Conservation (phyloP, 2,329 filamentous ascomycete genomes). For the Hymenoscyphus linearis region DNA sequence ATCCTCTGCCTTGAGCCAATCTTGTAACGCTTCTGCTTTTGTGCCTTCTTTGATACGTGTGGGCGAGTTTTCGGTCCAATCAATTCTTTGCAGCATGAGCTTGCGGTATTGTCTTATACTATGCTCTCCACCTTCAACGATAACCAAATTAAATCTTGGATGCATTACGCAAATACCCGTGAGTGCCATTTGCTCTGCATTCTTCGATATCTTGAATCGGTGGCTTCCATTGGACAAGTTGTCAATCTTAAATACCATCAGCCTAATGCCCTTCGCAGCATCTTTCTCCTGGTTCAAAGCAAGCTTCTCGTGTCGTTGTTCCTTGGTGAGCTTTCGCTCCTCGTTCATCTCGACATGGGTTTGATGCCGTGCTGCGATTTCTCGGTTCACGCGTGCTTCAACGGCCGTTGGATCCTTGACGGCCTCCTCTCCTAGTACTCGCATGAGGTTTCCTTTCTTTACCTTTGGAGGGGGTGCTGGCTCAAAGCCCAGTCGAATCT, state of each 20-base stretch:
- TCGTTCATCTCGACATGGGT: conserved; percentile 76
- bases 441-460: conserved; percentile 96
- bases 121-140: conserved; percentile 86
- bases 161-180: conserved; percentile 91
- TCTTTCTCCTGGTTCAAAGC: conserved; percentile 79
- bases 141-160: conserved; percentile 79
- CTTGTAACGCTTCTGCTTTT: conserved; percentile 56
- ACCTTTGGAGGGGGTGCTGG: conserved; percentile 92
- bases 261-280: conserved; percentile 75
- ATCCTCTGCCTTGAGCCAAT: conserved; percentile 77
- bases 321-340: conserved; percentile 81
- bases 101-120: conserved; percentile 84
- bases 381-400: conserved; percentile 85
- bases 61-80: conserved; percentile 86
- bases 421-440: conserved; percentile 77
- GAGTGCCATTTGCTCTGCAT: conserved; percentile 82
- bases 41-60: conserved; percentile 58
- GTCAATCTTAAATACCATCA: conserved; percentile 84
- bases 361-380: conserved; percentile 81
- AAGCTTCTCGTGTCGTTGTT: conserved; percentile 80
- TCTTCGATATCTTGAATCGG: conserved; percentile 86
- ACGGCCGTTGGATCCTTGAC: conserved; percentile 97
- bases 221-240: conserved; percentile 90
- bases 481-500: conserved; percentile 85
- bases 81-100: conserved; percentile 86